A percentile compares a stretch with the other conserved stretches of the same genome.
These are phyloP conservation scores for Lentithecium fluviatile DNA, from an alignment of 495 filamentous ascomycete species.

Conservation along the genomic window DNA sequence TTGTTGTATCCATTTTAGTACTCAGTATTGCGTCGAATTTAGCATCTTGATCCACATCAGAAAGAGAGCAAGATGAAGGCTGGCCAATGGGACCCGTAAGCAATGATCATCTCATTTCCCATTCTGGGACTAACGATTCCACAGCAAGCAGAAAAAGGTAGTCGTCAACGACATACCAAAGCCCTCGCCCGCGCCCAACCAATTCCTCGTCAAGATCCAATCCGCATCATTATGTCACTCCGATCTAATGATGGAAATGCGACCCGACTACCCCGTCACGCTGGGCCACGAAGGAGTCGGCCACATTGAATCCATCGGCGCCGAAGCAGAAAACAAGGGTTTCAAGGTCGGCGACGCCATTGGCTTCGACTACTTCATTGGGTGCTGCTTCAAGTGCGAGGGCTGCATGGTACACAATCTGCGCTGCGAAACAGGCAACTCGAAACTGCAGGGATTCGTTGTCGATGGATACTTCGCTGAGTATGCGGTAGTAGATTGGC, in stretches of 20 bases:
- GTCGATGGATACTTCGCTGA: slow-evolving; percentile 47
- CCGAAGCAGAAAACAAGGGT: slow-evolving; percentile 41
- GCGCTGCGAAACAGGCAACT: slow-evolving; percentile 40
- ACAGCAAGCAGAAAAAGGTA: slow-evolving; percentile 35
- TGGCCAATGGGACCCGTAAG: slow-evolving; percentile 30
- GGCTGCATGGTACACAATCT: slow-evolving; percentile 45
- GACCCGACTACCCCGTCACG: slow-evolving; percentile 34
- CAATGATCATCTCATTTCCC: not conserved
- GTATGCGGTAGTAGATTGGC: slow-evolving; percentile 44
- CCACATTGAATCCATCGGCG: slow-evolving; percentile 42
- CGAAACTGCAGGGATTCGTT: slow-evolving; percentile 42
- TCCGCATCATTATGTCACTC: slow-evolving; percentile 46
- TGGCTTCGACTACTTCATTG: slow-evolving; percentile 44
- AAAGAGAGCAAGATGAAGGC: slow-evolving; percentile 24
- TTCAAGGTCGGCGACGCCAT: slow-evolving; percentile 44
- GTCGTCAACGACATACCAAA: slow-evolving; percentile 44
- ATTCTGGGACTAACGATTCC: not conserved
- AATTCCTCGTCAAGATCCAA: slow-evolving; percentile 45
- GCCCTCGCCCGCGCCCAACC: slow-evolving; percentile 36
- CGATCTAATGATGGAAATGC: slow-evolving; percentile 39
- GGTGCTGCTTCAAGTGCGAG: slow-evolving; percentile 46
- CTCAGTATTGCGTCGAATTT: not conserved
- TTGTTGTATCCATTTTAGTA: too few species aligned
- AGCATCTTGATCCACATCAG: slow-evolving; percentile 3
- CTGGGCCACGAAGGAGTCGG: slow-evolving; percentile 48